These are phyloP conservation scores for Phytophthora tubulina DNA, from an alignment of 352 stramenopile genomes.

Conservation along the genomic window DNA sequence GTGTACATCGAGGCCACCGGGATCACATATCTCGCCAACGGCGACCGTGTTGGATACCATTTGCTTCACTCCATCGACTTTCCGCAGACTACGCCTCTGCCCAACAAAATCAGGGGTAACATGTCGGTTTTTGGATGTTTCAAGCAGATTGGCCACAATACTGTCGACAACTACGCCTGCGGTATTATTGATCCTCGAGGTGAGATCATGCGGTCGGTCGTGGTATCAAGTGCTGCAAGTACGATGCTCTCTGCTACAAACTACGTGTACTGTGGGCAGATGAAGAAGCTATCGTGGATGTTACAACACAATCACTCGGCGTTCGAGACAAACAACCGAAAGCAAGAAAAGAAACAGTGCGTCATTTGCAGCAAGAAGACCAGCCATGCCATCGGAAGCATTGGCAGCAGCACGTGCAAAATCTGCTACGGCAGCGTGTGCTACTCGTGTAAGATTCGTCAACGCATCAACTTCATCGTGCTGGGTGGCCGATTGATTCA, in stretches of 20 bases:
- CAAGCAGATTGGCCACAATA: conserved; percentile 41
- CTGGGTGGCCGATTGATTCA: conserved; percentile 39
- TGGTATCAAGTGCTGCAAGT: conserved; percentile 33
- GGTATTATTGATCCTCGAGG: conserved; percentile 37
- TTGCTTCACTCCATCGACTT: conserved; percentile 58
- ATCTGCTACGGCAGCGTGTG: conserved; percentile 51
- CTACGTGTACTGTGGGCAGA: conserved; percentile 57
- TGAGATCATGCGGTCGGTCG: conserved; percentile 37
- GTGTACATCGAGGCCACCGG: conserved; percentile 49
- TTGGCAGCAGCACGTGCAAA: conserved; percentile 40
- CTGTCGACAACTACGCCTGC: conserved; percentile 47
- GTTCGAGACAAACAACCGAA: not conserved
- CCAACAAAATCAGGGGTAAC: conserved; percentile 41
- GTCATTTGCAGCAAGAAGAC: conserved; percentile 38
- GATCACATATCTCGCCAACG: conserved; percentile 21
- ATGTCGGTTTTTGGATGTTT: conserved; percentile 52
- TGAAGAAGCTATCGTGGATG: conserved; percentile 66
- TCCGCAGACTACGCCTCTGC: conserved; percentile 43
- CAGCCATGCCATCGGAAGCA: conserved; percentile 22
- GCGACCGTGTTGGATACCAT: conserved; percentile 45
- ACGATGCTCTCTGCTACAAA: conserved; percentile 41
- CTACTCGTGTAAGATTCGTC: conserved; percentile 46
- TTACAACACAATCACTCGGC: conserved; percentile 28
- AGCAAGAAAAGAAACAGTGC: conserved; percentile 10
- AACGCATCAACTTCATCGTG: conserved; percentile 48